Evolutionary conservation across 805 yeast genomes (phyloP).

Genomic region (Wickerhamomyces hampshirensis): DNA sequence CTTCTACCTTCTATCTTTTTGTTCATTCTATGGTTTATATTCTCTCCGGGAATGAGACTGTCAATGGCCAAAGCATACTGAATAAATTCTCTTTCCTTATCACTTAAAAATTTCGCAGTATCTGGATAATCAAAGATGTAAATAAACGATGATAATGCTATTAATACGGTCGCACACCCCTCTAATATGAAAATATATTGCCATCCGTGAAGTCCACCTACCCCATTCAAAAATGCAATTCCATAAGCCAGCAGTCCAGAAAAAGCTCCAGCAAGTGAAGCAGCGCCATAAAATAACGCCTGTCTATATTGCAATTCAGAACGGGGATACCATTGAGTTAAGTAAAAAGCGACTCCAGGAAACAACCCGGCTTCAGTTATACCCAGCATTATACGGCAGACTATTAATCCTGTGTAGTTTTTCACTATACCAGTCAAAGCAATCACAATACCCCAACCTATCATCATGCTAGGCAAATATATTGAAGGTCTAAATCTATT

Average conservation of each 20-base stretch:
- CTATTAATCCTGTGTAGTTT: slow-evolving; percentile 38
- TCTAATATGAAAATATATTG: slow-evolving; percentile 48
- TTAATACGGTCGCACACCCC: slow-evolving; percentile 36
- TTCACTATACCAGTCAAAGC: slow-evolving; percentile 38
- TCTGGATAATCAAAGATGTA: slow-evolving; percentile 38
- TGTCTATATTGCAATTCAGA: slow-evolving; percentile 44
- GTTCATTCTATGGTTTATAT: too few relatives aligned
- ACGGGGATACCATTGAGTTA: slow-evolving; percentile 43
- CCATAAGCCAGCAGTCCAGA: slow-evolving; percentile 52
- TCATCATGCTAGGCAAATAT: slow-evolving; percentile 28
- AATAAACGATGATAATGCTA: too few relatives aligned
- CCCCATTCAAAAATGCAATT: slow-evolving; percentile 35
- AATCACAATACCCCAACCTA: slow-evolving; percentile 36
- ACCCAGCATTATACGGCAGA: slow-evolving; percentile 46
- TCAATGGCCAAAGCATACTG: slow-evolving; percentile 29
- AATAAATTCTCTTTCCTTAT: slow-evolving; percentile 35
- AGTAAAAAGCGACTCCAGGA: slow-evolving; percentile 43
- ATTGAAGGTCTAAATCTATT: slow-evolving; percentile 33
- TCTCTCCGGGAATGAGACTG: too few relatives aligned
- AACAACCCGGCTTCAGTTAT: slow-evolving; percentile 47
- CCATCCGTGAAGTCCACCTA: slow-evolving; percentile 41
- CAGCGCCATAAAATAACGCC: slow-evolving; percentile 22
- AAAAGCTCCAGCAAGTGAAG: slow-evolving; percentile 41
- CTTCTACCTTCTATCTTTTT: slow-evolving; percentile 26
- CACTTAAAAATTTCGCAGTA: slow-evolving; percentile 35